These are phyloP conservation scores for Stenocarpella maydis DNA, from an alignment of 2,329 filamentous ascomycete genomes.

Conservation along the genomic window DNA sequence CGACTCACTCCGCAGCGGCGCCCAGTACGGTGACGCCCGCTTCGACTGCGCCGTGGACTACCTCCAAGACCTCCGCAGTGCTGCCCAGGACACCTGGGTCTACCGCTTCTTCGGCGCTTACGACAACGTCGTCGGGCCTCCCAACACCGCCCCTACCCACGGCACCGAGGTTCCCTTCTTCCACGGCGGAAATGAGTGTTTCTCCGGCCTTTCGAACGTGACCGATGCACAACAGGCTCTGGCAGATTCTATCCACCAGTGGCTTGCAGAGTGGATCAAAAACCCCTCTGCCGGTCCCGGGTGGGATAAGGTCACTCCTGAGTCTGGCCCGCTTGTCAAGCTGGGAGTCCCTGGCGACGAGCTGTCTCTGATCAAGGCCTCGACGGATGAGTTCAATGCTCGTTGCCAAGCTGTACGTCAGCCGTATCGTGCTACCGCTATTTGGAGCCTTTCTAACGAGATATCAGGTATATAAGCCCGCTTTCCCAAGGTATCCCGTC, in stretches of 20 bases:
- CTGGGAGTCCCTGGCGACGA: slow-evolving; percentile 48
- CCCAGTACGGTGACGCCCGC: slow-evolving; percentile 54
- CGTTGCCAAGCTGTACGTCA: slow-evolving; percentile 43
- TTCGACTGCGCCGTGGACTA: slow-evolving; percentile 54
- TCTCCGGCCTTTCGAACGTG: slow-evolving; percentile 44
- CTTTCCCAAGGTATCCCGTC: background rate
- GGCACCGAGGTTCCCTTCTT: slow-evolving; percentile 55
- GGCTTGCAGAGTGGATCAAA: slow-evolving; percentile 55
- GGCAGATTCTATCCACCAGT: slow-evolving; percentile 51
- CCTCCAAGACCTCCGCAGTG: slow-evolving; percentile 49
- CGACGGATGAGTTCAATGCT: slow-evolving; percentile 45
- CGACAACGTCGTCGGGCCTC: slow-evolving; percentile 47
- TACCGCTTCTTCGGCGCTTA: slow-evolving; percentile 54
- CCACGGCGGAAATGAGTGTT: slow-evolving; percentile 54
- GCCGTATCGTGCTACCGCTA: background rate
- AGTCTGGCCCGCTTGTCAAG: slow-evolving; percentile 43
- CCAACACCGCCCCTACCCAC: slow-evolving; percentile 47
- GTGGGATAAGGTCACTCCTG: slow-evolving; percentile 47
- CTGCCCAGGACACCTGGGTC: slow-evolving; percentile 49
- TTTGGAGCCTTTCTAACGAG: background rate
- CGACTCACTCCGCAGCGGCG: slow-evolving; percentile 51
- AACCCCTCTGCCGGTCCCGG: slow-evolving; percentile 51
- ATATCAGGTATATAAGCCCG: slow-evolving; percentile 3
- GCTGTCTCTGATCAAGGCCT: slow-evolving; percentile 41
- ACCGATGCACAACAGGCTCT: slow-evolving; percentile 50